Base-by-base conservation (phyloP, 1,284 basidiomycete species). In the Leccinum subrobustum region DNA sequence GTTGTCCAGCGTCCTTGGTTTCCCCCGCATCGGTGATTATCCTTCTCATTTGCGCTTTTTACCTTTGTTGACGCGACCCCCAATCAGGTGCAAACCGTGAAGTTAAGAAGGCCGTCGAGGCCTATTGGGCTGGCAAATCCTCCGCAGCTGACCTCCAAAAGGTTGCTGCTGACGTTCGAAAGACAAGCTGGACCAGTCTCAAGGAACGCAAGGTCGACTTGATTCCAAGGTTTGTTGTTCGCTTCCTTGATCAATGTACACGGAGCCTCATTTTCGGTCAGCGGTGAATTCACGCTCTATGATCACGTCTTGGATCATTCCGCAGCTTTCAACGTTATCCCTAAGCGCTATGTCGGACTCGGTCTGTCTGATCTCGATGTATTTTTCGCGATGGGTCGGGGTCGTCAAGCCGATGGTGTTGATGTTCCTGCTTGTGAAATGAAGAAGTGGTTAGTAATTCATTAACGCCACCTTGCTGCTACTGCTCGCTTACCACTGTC, bases 221-320 rank as follows among this genome's bases (percentile, higher is more conserved):
- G 73, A 84, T 99, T 77, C 95, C 97, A 62, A 95, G 94, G 95
- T 95, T 67, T 64, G 84, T 77, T 56, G 54, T 29, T 50, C 62
- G 57, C 64, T 35, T 64, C 59, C 61, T 44, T 44, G 12, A 29
- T 57, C 65, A 58, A 16, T 59, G 63, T 58, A 56, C 67, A 60
- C 63, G 62, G 35, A 35, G 6, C 35, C 70, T 70, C 59, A 69
- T 68, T 54, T 63, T 64, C 64, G 47, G 63, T 68, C 71, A 98
- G 95, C 72, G 96, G 96, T 74, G 96, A 98, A 75, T 99, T 98
- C 80, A 92, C 96, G 52, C 89, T 99, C 68, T 99, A 99, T 78
- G 97, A 99, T 81, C 95, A 98, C 78, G 94, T 99, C 73, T 91
- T 99, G 71, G 97, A 99, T 81, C 93, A 96, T 79, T 96, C 95